Conservation (phyloP, 768 basidiomycete genomes). For the Pulveroboletus sp. region DNA sequence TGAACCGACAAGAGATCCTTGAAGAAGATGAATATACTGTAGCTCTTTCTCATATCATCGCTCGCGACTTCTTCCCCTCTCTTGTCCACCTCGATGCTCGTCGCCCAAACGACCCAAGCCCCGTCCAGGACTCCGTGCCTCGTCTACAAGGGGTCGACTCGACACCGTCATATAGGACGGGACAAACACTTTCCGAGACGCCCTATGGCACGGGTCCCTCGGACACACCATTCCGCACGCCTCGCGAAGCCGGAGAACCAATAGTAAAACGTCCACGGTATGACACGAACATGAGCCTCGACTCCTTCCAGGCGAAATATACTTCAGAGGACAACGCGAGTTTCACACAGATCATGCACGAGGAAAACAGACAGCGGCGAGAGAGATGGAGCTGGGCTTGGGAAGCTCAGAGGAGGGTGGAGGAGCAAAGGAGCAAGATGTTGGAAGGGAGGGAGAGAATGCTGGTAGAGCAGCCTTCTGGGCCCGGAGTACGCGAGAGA, state of each 20-base stretch:
- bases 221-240: slow-evolving; percentile 62
- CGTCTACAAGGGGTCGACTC: slow-evolving; percentile 57
- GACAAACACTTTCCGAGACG: slow-evolving; percentile 53
- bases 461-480: slow-evolving; percentile 63
- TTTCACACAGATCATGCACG: slow-evolving; percentile 87
- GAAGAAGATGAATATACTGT: slow-evolving; percentile 96
- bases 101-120: slow-evolving; percentile 65
- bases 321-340: slow-evolving; percentile 98
- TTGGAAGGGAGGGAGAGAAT: slow-evolving; percentile 63
- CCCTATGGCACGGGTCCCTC: slow-evolving; percentile 55
- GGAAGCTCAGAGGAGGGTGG: slow-evolving; percentile 83
- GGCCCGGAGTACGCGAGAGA: slow-evolving; percentile 62
- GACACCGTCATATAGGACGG: slow-evolving; percentile 43
- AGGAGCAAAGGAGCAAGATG: slow-evolving; percentile 59
- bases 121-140: slow-evolving; percentile 74
- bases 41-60: slow-evolving; percentile 87
- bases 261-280: slow-evolving; percentile 54
- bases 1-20: slow-evolving; percentile 67
- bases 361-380: slow-evolving; percentile 79
- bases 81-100: slow-evolving; percentile 82
- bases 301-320: slow-evolving; percentile 84
- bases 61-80: slow-evolving; percentile 96
- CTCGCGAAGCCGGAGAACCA: slow-evolving; percentile 38
- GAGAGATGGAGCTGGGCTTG: slow-evolving; percentile 91
- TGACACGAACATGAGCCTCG: slow-evolving; percentile 62